Base-by-base conservation (phyloP, 306 rosid genomes). In the Urtica urens region DNA sequence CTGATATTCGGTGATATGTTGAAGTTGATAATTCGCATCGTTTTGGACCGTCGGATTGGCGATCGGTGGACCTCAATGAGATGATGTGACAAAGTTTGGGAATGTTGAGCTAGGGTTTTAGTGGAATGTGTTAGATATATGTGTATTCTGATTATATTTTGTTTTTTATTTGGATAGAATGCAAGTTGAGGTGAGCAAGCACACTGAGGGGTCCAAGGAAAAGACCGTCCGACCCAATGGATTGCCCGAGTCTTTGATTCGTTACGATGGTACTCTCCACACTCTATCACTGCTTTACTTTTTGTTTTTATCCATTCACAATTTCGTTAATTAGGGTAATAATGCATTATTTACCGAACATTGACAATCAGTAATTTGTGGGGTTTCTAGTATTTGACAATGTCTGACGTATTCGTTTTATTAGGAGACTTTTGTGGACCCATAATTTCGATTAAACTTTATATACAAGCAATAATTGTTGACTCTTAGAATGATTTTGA, bases 121-220 rank as follows among this genome's bases (percentile, higher is more conserved):
- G 1, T 21, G 37, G 29, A 16, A 5, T 25, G 16, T 23, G 26
- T 23, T n/a, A 5, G 5, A 24, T 43, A 43, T 19, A 21, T 19
- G n/a, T 13, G 4, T 12, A 23, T 12, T n/a, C 4, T 46, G 17
- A 12, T 14, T 46, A 14, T 25, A 28, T 61, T 60, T n/a, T n/a
- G n/a, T n/a, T n/a, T n/a, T n/a, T n/a, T 16, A 65, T 61, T 66
- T 17, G 22, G 69, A 53, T 75, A 90, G 97, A 67, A 90, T 90
- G 97, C 93, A 46, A 84, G 95, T 90, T 74, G 97, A 90, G 59
- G 97, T 90, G 53, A 90, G 97, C 67, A 84, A 90, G 83, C 97
- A 90, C 23, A 84, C 97, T 0, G 97, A 90, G 60, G 95, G 95
- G 59, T 46, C 72, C 62, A 84, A 84, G 71, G 97, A 90, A 53